Evolutionary conservation across 345 rosid genomes (phyloP), one percentile per base, ranked within the genome.

Genomic region (Eucalyptus marginata): DNA sequence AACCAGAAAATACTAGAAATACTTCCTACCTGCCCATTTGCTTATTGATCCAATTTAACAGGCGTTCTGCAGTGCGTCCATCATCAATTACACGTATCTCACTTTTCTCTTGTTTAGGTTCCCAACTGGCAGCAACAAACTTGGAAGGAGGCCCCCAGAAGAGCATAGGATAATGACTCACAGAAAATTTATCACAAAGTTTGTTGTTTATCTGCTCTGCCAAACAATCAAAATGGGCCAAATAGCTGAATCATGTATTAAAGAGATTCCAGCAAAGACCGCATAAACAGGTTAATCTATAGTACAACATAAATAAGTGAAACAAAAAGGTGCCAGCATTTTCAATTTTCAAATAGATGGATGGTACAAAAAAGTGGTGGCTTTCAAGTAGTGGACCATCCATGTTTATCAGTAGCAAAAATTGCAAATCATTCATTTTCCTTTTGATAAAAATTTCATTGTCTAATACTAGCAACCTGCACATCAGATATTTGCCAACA

Each of bases 11-110:
- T 79, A 64, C 88, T 81, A 46, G 47, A 44, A 86, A 91, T 13
- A 90, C 80, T 51, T 20, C 94, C 89, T 94, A 96, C 99, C 99
- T 98, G 91, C 96, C 96, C 80, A 93, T 86, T 91, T 95, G 92
- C 94, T 97, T 96, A 93, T 97, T 98, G 88, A 98, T 96, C 99
- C 99, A 98, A 88, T 87, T 92, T 89, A 98, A 94, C 95, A 98
- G 92, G 87, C 90, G 93, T 56, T 98, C 98, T 56, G 99, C 98
- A 56, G 99, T 96, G 88, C 97, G 95, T 83, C 92, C 96, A 89
- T 97, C 98, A 83, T 95, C 96, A 86, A 98, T 92, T 49, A 89
- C 79, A 20, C 4, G 89, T 86, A 96, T 91, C 90, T 96, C 95
- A 89, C 90, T 94, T 88, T 96, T 94, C 66, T 92, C 95, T 84